Evolutionary conservation across 2,329 filamentous ascomycete species (phyloP).

Genomic region (Penicillium verrucosum): DNA sequence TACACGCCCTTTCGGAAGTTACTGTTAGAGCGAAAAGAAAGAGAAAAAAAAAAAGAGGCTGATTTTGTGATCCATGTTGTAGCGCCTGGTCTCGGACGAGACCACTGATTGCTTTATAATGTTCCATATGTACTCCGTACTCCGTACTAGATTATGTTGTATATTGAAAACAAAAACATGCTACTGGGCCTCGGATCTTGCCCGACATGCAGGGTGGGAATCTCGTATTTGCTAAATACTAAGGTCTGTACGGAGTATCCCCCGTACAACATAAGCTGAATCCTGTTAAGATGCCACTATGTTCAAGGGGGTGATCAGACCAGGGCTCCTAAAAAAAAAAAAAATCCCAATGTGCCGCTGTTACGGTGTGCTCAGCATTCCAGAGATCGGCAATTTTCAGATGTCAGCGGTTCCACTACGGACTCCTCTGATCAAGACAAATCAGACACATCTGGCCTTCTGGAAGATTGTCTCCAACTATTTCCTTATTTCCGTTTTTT

Average conservation of each 20-base stretch:
- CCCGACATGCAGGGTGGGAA: constrained; percentile 4
- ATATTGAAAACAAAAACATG: not conserved
- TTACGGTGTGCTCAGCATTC: constrained; percentile 18
- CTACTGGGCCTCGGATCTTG: constrained; percentile 2
- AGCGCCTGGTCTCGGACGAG: constrained; percentile 16
- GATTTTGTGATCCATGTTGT: constrained; percentile 3
- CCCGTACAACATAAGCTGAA: not conserved
- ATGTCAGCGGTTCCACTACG: constrained; percentile 18
- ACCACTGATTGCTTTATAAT: constrained; percentile 8
- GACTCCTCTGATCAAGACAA: constrained; percentile 2
- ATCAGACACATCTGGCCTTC: constrained; percentile 14
- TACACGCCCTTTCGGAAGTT: constrained; percentile 10
- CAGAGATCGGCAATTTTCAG: constrained; percentile 20
- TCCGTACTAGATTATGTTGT: not conserved
- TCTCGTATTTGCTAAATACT: not conserved
- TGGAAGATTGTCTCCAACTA: constrained; percentile 21
- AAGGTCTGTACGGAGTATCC: not conserved
- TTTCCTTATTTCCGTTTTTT: constrained; percentile 3
- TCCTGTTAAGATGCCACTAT: not conserved
- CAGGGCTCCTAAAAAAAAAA: not conserved
- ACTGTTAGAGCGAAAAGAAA: constrained; percentile 6
- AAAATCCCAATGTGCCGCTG: not conserved
- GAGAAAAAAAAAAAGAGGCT: constrained; percentile 8
- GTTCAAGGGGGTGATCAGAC: constrained; percentile 1
- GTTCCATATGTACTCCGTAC: not conserved